Evolutionary conservation across 805 yeast species (phyloP).

Genomic region (Nakazawaea populi): DNA sequence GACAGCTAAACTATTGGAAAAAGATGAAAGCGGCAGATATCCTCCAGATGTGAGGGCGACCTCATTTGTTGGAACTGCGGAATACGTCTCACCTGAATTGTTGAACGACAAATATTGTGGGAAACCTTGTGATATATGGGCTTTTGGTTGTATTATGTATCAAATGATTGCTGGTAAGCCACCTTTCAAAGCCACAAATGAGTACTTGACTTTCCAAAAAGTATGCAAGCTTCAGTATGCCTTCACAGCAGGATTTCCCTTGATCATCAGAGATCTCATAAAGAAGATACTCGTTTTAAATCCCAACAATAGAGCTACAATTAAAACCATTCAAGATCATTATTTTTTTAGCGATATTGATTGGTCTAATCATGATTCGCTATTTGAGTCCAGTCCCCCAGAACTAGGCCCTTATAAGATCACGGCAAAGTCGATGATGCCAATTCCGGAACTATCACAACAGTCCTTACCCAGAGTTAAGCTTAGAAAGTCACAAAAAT

Average conservation of each 20-base stretch:
- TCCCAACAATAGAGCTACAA: slow-evolving; percentile 57
- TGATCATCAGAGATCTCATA: slow-evolving; percentile 63
- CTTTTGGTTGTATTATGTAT: slow-evolving; percentile 52
- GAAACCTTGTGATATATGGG: slow-evolving; percentile 57
- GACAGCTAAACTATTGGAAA: slow-evolving; percentile 70
- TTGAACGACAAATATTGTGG: slow-evolving; percentile 67
- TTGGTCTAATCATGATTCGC: slow-evolving; percentile 44
- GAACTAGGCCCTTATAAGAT: slow-evolving; percentile 66
- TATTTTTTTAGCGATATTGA: slow-evolving; percentile 52
- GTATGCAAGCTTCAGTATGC: slow-evolving; percentile 77
- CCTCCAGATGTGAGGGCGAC: slow-evolving; percentile 66
- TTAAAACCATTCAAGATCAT: slow-evolving; percentile 55
- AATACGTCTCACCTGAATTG: slow-evolving; percentile 86
- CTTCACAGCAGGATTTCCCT: slow-evolving; percentile 80
- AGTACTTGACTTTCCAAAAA: slow-evolving; percentile 75
- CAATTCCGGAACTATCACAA: slow-evolving; percentile 48
- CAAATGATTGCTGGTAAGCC: slow-evolving; percentile 66
- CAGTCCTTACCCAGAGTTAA: neutral
- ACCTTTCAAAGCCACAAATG: slow-evolving; percentile 81
- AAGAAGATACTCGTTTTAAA: slow-evolving; percentile 60
- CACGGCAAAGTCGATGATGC: slow-evolving; percentile 74
- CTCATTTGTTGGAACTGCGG: slow-evolving; percentile 94
- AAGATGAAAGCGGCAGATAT: slow-evolving; percentile 42
- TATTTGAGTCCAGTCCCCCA: slow-evolving; percentile 61
- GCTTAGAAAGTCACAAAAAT: neutral